phyloP scores from a whole-genome alignment of 139 green algal species.

The Micromonas pusilla region DNA sequence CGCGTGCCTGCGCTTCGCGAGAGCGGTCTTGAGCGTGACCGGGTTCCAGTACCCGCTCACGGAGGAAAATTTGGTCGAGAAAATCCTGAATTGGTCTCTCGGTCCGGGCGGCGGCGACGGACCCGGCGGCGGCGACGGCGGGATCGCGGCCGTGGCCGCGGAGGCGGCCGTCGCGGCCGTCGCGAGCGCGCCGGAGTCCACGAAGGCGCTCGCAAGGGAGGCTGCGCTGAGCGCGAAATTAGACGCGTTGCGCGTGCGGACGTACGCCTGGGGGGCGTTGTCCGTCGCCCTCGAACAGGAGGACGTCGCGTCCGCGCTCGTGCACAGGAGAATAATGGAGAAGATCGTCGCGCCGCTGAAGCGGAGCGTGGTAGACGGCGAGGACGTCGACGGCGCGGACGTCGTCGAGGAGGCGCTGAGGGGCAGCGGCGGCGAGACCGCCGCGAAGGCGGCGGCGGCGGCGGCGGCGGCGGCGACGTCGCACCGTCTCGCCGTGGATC shows the following conservation, averaged over 20 bases:
- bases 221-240: slow-evolving; percentile 16
- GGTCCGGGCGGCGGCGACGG: slow-evolving; percentile 18
- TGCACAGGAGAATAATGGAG: slow-evolving; percentile 35
- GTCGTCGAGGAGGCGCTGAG: background rate
- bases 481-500: too few species aligned
- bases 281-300: slow-evolving; percentile 40
- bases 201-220: slow-evolving; percentile 11
- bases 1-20: slow-evolving; percentile 44
- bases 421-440: too few species aligned
- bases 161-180: background rate
- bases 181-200: background rate
- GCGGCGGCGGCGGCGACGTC: slow-evolving; percentile 1
- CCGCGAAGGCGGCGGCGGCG: slow-evolving; percentile 3
- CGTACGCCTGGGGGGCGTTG: slow-evolving; percentile 36
- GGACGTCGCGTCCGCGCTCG: slow-evolving; percentile 41
- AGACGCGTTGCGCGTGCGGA: slow-evolving; percentile 17
- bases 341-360: slow-evolving; percentile 19
- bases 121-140: background rate
- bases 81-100: slow-evolving; percentile 35
- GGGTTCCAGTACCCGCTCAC: slow-evolving; percentile 50
- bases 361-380: background rate
- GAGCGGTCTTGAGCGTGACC: slow-evolving; percentile 40
- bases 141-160: background rate
- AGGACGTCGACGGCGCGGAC: background rate
- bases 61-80: slow-evolving; percentile 44